Evolutionary conservation across 176 grass and related monocot genomes (phyloP), one percentile per base, ranked within the genome.

Genomic region (Ensete ventricosum): DNA sequence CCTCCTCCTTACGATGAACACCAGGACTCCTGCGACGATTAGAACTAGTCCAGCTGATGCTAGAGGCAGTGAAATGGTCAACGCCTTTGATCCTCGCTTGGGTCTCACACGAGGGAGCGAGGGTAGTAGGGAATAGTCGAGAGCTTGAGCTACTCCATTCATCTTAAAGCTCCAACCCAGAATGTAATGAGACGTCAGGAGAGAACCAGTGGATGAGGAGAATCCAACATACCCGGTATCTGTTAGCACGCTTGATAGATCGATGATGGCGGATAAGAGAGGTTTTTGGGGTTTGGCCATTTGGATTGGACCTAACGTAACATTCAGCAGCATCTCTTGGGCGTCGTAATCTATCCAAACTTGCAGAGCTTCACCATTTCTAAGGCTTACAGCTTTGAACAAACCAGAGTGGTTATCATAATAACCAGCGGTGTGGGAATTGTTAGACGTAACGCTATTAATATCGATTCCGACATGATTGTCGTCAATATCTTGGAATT

Each of bases 341-440:
- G 58, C 67, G 53, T 72, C 50, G 1, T 80, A 87, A 13, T 83
- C 73, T 9, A 87, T 63, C 85, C 81, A 87, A 23, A 67, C 85
- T 58, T 83, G 80, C 64, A 83, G 75, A 0, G 50, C 11, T 2
- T 82, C 9, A 3, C 50, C 24, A 2, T 54, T 50, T 24, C 51
- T 16, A 16, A 86, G 84, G 23, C 22, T 55, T 1, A 86, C 16
- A 17, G 75, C 51, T 9, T 78, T 53, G n/a, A 75, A 73, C 2
- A 1, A 4, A 21, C 67, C 49, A 9, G 10, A 25, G 27, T 2
- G 64, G 1, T 69, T 62, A 14, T 55, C 60, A 5, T 79, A 76
- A 24, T 79, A 87, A 8, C 71, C 71, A 9, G 54, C 75, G 21
- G 16, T 9, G 17, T 1, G 0, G 0, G 77, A 75, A 11, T 5